These are phyloP conservation scores for Penicillium simplicissimum DNA, from an alignment of 495 filamentous ascomycete genomes.

Conservation along the genomic window DNA sequence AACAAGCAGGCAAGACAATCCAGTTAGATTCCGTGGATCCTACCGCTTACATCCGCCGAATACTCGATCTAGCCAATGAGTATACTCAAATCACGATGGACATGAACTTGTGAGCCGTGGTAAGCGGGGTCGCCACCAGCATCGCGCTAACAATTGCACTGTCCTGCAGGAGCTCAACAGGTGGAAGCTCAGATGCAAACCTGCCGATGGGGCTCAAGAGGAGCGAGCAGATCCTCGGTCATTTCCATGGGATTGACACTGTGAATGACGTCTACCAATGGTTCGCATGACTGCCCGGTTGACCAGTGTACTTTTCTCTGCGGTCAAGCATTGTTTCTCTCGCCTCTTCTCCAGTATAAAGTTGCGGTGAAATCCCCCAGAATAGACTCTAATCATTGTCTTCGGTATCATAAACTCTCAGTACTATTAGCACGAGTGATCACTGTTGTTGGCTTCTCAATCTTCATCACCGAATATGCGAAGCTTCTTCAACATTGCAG, in stretches of 20 bases:
- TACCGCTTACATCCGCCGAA: constrained; percentile 3
- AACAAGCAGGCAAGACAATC: neutral
- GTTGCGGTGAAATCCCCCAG: neutral
- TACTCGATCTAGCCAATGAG: neutral
- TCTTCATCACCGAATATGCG: constrained; percentile 21
- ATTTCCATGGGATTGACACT: neutral
- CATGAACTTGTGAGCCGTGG: constrained; percentile 10
- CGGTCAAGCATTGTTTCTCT: neutral
- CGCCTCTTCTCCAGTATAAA: neutral
- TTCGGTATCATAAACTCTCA: neutral
- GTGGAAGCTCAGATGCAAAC: too few relatives aligned
- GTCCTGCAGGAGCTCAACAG: neutral
- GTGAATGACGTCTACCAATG: constrained; percentile 11
- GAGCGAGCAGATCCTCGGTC: neutral
- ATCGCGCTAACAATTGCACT: neutral
- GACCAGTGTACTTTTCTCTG: neutral
- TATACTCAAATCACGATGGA: neutral
- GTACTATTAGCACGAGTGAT: neutral
- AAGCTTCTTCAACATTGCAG: constrained; percentile 31
- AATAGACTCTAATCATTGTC: neutral
- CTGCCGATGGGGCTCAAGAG: constrained; percentile 1
- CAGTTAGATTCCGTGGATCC: neutral
- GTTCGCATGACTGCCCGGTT: neutral
- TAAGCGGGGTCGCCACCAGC: constrained; percentile 10
- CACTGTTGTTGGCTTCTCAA: neutral